Conservation (phyloP, 2,329 filamentous ascomycete genomes). For the Fusarium oxysporum region DNA sequence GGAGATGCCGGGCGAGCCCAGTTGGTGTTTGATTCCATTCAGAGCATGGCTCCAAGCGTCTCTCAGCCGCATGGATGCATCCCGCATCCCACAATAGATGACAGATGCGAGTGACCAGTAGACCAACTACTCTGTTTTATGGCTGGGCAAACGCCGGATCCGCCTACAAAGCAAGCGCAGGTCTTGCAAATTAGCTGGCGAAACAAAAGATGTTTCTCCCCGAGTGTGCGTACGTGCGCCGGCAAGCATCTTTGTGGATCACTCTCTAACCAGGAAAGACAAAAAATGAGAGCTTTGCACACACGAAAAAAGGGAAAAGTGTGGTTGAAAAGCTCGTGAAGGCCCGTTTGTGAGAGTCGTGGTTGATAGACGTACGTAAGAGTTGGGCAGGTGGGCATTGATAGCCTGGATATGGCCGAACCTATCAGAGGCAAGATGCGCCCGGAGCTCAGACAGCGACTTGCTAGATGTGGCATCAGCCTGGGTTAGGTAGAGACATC, state of each 20-base stretch:
- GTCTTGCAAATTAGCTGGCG: background rate
- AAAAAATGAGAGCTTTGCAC: constrained; percentile 11
- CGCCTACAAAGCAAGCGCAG: constrained; percentile 19
- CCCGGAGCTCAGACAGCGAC: constrained; percentile 23
- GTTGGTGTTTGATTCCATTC: constrained; percentile 14
- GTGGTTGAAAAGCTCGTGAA: constrained; percentile 32
- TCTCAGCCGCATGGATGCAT: background rate
- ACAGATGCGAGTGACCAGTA: background rate
- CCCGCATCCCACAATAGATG: constrained; percentile 2
- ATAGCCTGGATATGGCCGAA: constrained; percentile 23
- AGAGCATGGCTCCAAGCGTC: constrained; percentile 6
- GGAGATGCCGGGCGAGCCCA: constrained; percentile 27
- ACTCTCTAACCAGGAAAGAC: constrained; percentile 6
- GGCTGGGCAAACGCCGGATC: constrained; percentile 11
- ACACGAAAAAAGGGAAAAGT: background rate
- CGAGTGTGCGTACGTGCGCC: constrained; percentile 13
- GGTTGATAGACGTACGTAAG: constrained; percentile 22
- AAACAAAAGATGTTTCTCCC: constrained; percentile 21
- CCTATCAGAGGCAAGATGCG: constrained; percentile 31
- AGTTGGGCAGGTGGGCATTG: constrained; percentile 20
- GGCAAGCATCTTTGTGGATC: constrained; percentile 18
- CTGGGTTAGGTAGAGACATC: constrained; percentile 19
- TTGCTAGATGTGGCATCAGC: constrained; percentile 25
- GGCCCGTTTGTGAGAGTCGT: constrained; percentile 5
- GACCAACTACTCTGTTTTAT: background rate